Evolutionary conservation across 225 moss, liverwort and hornwort species (phyloP).

Genomic region (Bryoerythrophyllum caledonicum): DNA sequence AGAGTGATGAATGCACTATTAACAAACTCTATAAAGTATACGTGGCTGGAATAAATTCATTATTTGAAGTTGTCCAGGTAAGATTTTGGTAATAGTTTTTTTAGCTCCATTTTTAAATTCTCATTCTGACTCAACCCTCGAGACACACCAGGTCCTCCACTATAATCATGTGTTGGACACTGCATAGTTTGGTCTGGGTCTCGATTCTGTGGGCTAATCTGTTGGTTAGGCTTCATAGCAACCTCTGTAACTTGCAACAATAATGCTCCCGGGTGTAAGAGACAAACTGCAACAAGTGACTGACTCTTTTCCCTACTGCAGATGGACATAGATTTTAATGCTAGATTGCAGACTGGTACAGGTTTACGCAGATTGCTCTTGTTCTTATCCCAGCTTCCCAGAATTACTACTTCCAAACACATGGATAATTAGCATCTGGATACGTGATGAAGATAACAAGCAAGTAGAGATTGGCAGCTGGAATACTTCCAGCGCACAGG

Average conservation of each 20-base stretch:
- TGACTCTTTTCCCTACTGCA: not conserved
- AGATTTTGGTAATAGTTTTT: not conserved
- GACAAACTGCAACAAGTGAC: not conserved
- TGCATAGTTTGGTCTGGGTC: not conserved
- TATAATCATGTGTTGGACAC: not conserved
- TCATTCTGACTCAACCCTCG: not conserved
- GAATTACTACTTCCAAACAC: not conserved
- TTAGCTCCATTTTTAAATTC: too few relatives aligned
- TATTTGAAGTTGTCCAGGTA: not conserved
- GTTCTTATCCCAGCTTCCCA: not conserved
- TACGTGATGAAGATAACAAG: not conserved
- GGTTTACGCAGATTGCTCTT: not conserved
- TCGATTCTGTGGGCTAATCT: not conserved
- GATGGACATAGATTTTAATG: too few relatives aligned
- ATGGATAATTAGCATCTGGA: constrained; percentile 10
- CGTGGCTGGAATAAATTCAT: not conserved
- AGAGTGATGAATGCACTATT: not conserved
- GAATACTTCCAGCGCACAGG: not conserved
- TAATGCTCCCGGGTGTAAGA: constrained; percentile 14
- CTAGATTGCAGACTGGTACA: not conserved
- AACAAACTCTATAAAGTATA: not conserved
- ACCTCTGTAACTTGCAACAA: not conserved
- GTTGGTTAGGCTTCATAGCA: constrained; percentile 11
- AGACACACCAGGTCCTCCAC: not conserved
- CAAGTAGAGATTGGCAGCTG: too few relatives aligned